Base-by-base conservation (phyloP, 352 stramenopile genomes). In the Globisporangium acanthophoron region DNA sequence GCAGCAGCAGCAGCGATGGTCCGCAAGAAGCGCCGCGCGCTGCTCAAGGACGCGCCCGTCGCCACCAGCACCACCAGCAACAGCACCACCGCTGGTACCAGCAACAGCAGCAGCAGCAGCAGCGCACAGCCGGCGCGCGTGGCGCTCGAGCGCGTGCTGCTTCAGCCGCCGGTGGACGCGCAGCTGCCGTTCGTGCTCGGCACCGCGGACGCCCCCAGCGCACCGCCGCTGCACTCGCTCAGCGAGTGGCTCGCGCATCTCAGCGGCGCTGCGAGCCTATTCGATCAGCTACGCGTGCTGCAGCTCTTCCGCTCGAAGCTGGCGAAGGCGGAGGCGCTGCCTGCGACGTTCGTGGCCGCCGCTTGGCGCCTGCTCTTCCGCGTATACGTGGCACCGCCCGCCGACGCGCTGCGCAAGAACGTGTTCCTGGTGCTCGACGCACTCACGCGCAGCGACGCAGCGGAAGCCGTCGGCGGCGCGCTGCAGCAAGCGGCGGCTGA, bases 21-120 rank as follows among this genome's bases (percentile, higher is more conserved):
- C 67, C 83, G 83, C 60, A 90, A 85, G 70, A 93, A 93, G 70
- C 77, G 74, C 55, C 90, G 90, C 59, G 79, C 73, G 20, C 62
- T 88, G 37, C 66, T 87, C 37, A 90, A 89, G 64, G 79, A 81
- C 58, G 66, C 71, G 59, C 58, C 72, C 43, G 58, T 61, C 0
- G 62, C 59, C 29, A 59, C 62, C 54, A 59, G 37, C 9, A 27
- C 21, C 24, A 16, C 40, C 51, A 48, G 15, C 12, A 59, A n/a
- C 33, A 46, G 1, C 29, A 15, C 3, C 18, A 56, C 12, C 15
- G 40, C 16, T 13, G 40, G 15, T 54, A 67, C 64, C 54, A 65
- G 75, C 54, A 54, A 61, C 0, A 60, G 53, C 24, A 31, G 0
- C 5, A 39, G 4, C 1, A 41, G 24, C 16, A 65, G 35, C 21